Base-by-base conservation (phyloP, 768 basidiomycete species). In the Erythrobasidium yunnanense region DNA sequence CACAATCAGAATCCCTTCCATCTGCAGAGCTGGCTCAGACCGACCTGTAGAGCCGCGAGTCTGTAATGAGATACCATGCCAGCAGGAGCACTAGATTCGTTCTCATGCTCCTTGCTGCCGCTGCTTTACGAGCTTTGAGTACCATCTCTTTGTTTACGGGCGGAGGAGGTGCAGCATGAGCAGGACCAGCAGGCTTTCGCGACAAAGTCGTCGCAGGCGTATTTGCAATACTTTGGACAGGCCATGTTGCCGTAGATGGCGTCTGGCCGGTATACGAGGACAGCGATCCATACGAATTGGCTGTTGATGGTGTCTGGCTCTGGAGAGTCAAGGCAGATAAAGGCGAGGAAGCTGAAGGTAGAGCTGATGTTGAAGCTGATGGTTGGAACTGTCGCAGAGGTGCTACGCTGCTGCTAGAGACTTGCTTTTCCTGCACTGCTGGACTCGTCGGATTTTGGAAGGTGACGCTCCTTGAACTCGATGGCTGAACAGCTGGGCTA, bases 61-160 rank as follows among this genome's bases (percentile, higher is more conserved):
- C 60, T 7, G 60, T 63, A n/a, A 51, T 51, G 6, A 63, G 47
- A 33, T 63, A 63, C 60, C 60, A 63, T 18, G 30, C 60, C 8
- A 63, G 49, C 29, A 63, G 33, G 29, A 63, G 42, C 11, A 63
- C 49, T 49, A 63, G 60, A 38, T 63, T 49, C 32, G 52, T 49
- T 49, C 60, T 20, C 27, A 63, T n/a, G 6, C 23, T 32, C 30
- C 52, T 63, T 18, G 60, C 45, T 38, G 42, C 32, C 2, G 45
- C 49, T 49, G 45, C 33, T 35, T 34, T 51, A 27, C 60, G 49
- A 13, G 60, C 60, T 51, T 63, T 38, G 30, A 63, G 3, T 2
- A 33, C 60, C 15, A 63, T 25, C 23, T 51, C 25, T 25, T 25
- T 25, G 49, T 63, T 49, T 8, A 63, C 60, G 30, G 60, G 29